These are phyloP conservation scores for Acacia confusa DNA, from an alignment of 306 rosid genomes.

Conservation along the genomic window DNA sequence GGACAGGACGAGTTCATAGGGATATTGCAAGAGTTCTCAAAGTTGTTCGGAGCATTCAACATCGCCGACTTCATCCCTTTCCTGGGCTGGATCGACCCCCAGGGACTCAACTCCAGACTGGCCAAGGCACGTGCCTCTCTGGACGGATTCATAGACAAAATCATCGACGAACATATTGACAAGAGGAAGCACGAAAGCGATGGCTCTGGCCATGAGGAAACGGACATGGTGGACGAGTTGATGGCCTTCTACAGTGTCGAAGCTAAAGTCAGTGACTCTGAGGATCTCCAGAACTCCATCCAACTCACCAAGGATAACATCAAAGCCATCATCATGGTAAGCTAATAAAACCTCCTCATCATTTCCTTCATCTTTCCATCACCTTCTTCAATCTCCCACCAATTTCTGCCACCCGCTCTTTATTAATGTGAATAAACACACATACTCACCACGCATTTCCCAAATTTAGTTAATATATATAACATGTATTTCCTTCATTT, in stretches of 20 bases:
- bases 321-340: constrained; percentile 86
- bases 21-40: constrained; percentile 75
- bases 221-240: constrained; percentile 85
- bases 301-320: constrained; percentile 71
- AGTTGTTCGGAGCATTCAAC: constrained; percentile 73
- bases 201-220: constrained; percentile 12
- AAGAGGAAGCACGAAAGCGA: constrained; percentile 19
- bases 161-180: constrained; percentile 61
- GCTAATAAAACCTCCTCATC: not conserved
- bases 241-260: constrained; percentile 60
- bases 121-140: constrained; percentile 54
- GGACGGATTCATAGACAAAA: constrained; percentile 61
- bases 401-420: too few relatives aligned
- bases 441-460: too few relatives aligned
- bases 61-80: constrained; percentile 65
- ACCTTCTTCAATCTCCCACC: not conserved
- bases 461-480: too few relatives aligned
- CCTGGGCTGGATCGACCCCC: constrained; percentile 67
- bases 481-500: too few relatives aligned
- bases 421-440: too few relatives aligned
- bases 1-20: constrained; percentile 72
- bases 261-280: constrained; percentile 24
- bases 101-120: constrained; percentile 49
- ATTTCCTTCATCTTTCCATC: not conserved
- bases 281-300: constrained; percentile 49